Conservation (phyloP, 2,329 filamentous ascomycete species). For the Zymoseptoria ardabiliae region DNA sequence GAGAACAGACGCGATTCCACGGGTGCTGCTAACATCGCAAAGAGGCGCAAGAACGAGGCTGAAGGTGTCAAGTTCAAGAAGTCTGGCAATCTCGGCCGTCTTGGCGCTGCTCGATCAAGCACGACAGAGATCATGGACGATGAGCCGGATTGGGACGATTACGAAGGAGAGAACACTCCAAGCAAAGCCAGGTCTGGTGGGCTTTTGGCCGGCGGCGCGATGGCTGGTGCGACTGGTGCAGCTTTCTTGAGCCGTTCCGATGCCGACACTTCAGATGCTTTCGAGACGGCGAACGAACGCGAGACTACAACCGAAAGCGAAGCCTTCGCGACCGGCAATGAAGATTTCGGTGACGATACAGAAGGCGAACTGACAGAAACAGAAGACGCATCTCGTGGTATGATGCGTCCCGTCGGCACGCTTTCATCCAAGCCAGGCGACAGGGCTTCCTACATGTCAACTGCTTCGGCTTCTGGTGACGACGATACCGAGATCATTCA, state of each 20-base stretch:
- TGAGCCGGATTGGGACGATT: conserved; percentile 85
- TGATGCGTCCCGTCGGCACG: conserved; percentile 9
- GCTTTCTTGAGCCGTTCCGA: conserved; percentile 54
- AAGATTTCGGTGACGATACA: conserved; percentile 61
- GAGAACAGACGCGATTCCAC: conserved; percentile 50
- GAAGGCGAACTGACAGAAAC: conserved; percentile 76
- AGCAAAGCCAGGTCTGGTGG: conserved; percentile 35
- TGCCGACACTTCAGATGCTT: conserved; percentile 55
- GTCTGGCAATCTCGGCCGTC: conserved; percentile 59
- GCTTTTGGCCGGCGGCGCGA: conserved; percentile 25
- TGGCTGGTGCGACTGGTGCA: conserved; percentile 43
- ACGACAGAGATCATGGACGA: conserved; percentile 76
- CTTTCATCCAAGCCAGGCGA: conserved; percentile 44
- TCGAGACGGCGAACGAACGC: conserved; percentile 71
- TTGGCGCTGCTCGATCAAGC: conserved; percentile 67
- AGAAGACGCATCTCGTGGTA: conserved; percentile 45
- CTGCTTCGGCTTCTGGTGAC: conserved; percentile 75
- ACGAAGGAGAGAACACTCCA: conserved; percentile 54
- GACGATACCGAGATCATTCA: conserved; percentile 48
- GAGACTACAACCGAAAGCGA: conserved; percentile 66
- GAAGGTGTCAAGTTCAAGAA: conserved; percentile 65
- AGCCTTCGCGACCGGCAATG: conserved; percentile 88
- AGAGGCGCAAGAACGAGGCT: conserved; percentile 53
- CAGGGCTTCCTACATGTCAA: conserved; percentile 71
- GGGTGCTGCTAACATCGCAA: conserved; percentile 40